Base-by-base conservation (phyloP, 2,329 filamentous ascomycete species). In the Coniochaeta sp. region DNA sequence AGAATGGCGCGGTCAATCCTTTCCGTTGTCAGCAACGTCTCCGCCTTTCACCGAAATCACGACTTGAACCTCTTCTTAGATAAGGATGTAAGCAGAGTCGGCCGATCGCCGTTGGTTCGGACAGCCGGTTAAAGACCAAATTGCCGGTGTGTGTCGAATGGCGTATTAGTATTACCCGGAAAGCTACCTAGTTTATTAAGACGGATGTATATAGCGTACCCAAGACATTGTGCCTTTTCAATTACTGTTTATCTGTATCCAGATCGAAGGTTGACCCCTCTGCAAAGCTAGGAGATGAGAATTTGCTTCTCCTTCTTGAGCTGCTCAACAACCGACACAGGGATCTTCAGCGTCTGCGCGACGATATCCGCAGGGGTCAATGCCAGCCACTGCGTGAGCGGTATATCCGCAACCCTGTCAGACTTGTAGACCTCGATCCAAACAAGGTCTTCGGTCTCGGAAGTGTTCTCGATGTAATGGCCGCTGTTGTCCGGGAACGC, bases 341-440 rank as follows among this genome's bases (percentile, higher is more conserved):
- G 79, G 16, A 88, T 79, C 66, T 86, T 86, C 16, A 88, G 74
- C 2, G 80, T 79, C 70, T 83, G 78, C 0, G 84, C 81, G 17
- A 88, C 85, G 57, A 88, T 79, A 55, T 85, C 81, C 0, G 81
- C 75, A 0, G 87, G 87, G 0, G 87, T 89, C 57, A 89, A 73
- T 1, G 86, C 87, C 42, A 90, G 75, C 87, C 87, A 90, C 70
- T 90, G 87, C 0, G 82, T 85, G 50, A 89, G 70, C 0, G 83
- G 80, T 63, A 90, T 86, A 67, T 90, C 87, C 0, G 81, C 83
- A 1, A 89, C 85, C 2, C 81, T 79, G 62, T 89, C 85, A 47
- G 81, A 83, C 73, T 87, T 88, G 76, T 88, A 89, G 19, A 89
- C 81, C 69, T 89, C 87, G 32, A 89, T 81, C 82, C 84, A 89